phyloP scores from a whole-genome alignment of 345 rosid species.

The Moricandia arvensis region DNA sequence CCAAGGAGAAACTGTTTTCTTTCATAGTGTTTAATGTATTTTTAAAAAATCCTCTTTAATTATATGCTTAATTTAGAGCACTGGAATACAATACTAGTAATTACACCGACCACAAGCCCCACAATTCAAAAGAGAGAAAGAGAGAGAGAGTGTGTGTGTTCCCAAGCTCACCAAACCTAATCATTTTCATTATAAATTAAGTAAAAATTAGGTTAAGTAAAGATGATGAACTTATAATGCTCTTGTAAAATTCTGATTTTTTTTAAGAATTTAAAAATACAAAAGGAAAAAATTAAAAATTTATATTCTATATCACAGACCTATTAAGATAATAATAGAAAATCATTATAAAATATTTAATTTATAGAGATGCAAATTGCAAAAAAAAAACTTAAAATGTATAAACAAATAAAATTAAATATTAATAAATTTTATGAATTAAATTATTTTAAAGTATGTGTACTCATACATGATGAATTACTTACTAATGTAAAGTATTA shows the following conservation, averaged over 20 bases:
- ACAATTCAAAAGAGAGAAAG: neutral
- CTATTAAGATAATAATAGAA: neutral
- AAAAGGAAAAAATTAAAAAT: neutral
- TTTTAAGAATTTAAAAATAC: neutral
- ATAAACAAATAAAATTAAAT: neutral
- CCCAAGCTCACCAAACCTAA: conserved; percentile 21
- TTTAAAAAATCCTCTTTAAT: neutral
- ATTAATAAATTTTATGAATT: neutral
- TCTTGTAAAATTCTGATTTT: neutral
- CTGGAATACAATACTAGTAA: conserved; percentile 7
- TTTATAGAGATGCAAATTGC: neutral
- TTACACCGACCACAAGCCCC: conserved; percentile 24
- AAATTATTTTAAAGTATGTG: neutral
- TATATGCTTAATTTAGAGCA: neutral
- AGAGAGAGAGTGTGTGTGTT: neutral
- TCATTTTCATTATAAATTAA: conserved; percentile 17
- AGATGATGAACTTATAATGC: neutral
- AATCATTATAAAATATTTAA: neutral
- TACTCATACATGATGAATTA: neutral
- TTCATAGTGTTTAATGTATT: neutral
- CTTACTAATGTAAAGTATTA: neutral
- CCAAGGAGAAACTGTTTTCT: neutral
- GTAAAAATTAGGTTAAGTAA: neutral
- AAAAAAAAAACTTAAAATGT: neutral
- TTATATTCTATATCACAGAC: neutral